A percentile compares a stretch with the other conserved stretches of the same genome.
Conservation (phyloP, 371 early-diverging fungal genomes). For the Chytridium lagenaria region DNA sequence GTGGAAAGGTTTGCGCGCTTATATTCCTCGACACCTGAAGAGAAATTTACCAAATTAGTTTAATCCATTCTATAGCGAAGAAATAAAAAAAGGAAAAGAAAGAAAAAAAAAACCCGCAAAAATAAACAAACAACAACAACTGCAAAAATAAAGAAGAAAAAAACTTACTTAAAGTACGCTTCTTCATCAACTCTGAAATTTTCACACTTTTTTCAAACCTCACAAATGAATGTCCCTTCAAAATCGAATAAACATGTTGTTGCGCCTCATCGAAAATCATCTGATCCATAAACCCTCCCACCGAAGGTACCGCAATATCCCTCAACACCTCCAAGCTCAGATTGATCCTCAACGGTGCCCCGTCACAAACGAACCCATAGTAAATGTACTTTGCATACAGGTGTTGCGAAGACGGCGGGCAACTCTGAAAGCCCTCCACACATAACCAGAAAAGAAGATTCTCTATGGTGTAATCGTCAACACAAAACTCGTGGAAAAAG, state of each 20-base stretch:
- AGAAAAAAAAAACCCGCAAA: too few relatives aligned
- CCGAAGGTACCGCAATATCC: slow-evolving; percentile 53
- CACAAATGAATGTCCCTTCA: slow-evolving; percentile 62
- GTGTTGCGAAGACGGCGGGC: slow-evolving; percentile 23
- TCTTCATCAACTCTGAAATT: not conserved
- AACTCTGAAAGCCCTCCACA: slow-evolving; percentile 58
- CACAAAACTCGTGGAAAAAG: slow-evolving; percentile 62
- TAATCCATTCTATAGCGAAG: too few relatives aligned
- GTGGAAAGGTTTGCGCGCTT: not conserved
- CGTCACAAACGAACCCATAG: slow-evolving; percentile 54
- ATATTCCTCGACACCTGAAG: slow-evolving; percentile 7
- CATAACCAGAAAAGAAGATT: slow-evolving; percentile 67
- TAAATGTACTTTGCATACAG: slow-evolving; percentile 60
- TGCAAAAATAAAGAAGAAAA: not conserved
- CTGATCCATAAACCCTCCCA: slow-evolving; percentile 40
- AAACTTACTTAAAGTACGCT: slow-evolving; percentile 1
- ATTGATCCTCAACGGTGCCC: slow-evolving; percentile 63
- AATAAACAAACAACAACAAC: not conserved
- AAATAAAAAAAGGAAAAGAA: too few relatives aligned
- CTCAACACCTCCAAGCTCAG: slow-evolving; percentile 60
- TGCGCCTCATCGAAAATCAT: slow-evolving; percentile 68
- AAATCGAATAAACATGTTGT: slow-evolving; percentile 59
- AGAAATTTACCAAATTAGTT: too few relatives aligned
- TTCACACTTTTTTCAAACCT: slow-evolving; percentile 58
- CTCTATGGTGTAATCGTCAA: slow-evolving; percentile 64